phyloP scores from a whole-genome alignment of 805 yeast genomes.

The Schwanniomyces polymorphus region DNA sequence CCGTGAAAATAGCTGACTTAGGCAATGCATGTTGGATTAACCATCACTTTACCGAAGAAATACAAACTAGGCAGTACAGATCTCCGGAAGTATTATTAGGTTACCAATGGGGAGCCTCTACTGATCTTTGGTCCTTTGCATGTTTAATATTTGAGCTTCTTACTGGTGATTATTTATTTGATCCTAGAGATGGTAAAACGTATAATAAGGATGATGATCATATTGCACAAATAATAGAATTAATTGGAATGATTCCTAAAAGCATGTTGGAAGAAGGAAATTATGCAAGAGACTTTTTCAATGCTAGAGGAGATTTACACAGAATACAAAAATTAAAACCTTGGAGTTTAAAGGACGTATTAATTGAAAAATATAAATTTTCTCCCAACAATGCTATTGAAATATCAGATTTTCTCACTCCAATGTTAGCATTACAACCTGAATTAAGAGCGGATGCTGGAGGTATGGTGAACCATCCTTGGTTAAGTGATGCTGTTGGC shows the following conservation, averaged over 20 bases:
- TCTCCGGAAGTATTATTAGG: slow-evolving; percentile 70
- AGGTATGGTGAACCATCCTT: slow-evolving; percentile 84
- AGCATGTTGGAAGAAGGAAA: slow-evolving; percentile 58
- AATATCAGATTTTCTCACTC: slow-evolving; percentile 73
- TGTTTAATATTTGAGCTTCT: slow-evolving; percentile 86
- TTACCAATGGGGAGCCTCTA: slow-evolving; percentile 89
- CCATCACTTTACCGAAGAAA: slow-evolving; percentile 65
- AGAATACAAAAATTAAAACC: slow-evolving; percentile 81
- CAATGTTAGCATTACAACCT: slow-evolving; percentile 84
- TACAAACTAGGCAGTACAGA: slow-evolving; percentile 68
- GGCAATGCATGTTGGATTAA: slow-evolving; percentile 70
- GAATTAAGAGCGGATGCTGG: slow-evolving; percentile 91
- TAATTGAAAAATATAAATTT: slow-evolving; percentile 83
- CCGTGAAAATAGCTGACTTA: slow-evolving; percentile 67
- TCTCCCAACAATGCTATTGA: slow-evolving; percentile 65
- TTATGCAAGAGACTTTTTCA: slow-evolving; percentile 62
- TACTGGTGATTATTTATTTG: slow-evolving; percentile 93
- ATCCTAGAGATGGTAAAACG: slow-evolving; percentile 76
- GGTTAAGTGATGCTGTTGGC: slow-evolving; percentile 79
- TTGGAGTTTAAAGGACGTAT: slow-evolving; percentile 83
- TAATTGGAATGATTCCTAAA: slow-evolving; percentile 68
- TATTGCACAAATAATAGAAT: slow-evolving; percentile 89
- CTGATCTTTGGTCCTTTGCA: slow-evolving; percentile 96
- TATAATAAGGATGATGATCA: slow-evolving; percentile 94
- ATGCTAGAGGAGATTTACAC: slow-evolving; percentile 67